Base-by-base conservation (phyloP, 768 basidiomycete genomes). In the Russula virescens region DNA sequence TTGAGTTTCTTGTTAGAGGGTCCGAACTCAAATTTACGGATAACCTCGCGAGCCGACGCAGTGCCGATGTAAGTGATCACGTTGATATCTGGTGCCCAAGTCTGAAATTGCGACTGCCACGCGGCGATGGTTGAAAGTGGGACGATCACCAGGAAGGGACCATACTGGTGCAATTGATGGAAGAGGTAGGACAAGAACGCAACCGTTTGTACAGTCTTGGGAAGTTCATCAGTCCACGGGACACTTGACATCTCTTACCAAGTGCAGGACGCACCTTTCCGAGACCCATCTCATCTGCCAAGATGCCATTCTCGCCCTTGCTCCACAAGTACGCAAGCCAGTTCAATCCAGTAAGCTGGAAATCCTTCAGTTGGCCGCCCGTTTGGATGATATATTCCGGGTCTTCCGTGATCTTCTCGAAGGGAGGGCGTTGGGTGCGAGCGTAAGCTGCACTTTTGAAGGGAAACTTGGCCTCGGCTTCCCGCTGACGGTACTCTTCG, bases 251-350 rank as follows among this genome's bases (percentile, higher is more conserved):
- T 0, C 40, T 0, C 40, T 52, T 62, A 19, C 13, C 38, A 34
- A 42, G 57, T 5, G 7, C 23, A 19, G 60, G 31, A 11, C 67
- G 50, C 65, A 89, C 83, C 84, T 99, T 99, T 58, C 97, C 97
- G 26, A 99, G 88, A 73, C 97, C 97, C 97, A 98, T 99, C 81
- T 99, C 97, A 71, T 99, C 97, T 0, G 97, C 97, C 40, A 99
- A 77, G 62, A 99, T 97, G 21, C 97, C 97, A 71, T 98, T 98
- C 69, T 96, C 89, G 10, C 91, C 91, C 68, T 92, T 86, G 67
- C 83, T 86, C 97, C 97, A 98, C 18, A 95, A 78, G 74, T 96
- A 98, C 5, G 92, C 89, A n/a, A 99, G 81, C 97, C 97, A 99
- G 72, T 99, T 99, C 66, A 99, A 80, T 25, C 97, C 97, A 2